Percentiles rank a stretch among this genome's conserved stretches.
Conservation (phyloP, 106 monocot species). For the Alisma plantagoaquatica region DNA sequence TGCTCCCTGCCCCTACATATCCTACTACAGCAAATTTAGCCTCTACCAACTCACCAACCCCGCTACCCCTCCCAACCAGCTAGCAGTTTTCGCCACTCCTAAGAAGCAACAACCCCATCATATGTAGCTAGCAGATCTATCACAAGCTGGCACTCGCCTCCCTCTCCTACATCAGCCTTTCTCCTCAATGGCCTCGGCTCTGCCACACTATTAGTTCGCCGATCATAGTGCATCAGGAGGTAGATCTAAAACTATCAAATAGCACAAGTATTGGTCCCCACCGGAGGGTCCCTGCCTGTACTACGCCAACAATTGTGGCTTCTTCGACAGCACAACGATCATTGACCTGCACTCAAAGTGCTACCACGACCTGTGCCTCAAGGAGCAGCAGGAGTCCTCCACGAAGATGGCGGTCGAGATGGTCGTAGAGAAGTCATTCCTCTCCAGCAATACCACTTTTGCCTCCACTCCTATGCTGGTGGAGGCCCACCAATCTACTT, state of each 20-base stretch:
- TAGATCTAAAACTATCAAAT: too few relatives aligned
- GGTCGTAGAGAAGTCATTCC: constrained; percentile 13
- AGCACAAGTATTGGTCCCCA: constrained; percentile 21
- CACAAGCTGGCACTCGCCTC: background rate
- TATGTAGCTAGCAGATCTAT: too few relatives aligned
- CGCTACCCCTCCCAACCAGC: too few relatives aligned
- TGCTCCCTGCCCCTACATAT: background rate
- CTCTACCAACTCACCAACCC: too few relatives aligned
- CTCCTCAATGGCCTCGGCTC: background rate
- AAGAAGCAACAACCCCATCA: background rate
- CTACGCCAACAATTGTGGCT: constrained; percentile 49
- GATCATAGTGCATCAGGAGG: too few relatives aligned
- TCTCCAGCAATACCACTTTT: too few relatives aligned
- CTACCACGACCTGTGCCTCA: constrained; percentile 23
- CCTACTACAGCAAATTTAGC: background rate
- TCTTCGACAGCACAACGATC: constrained; percentile 30
- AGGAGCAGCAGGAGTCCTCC: constrained; percentile 16
- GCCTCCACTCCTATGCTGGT: constrained; percentile 7
- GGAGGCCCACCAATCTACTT: too few relatives aligned
- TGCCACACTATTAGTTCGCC: too few relatives aligned
- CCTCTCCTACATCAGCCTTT: background rate
- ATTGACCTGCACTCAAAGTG: constrained; percentile 40
- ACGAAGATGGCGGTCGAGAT: constrained; percentile 19
- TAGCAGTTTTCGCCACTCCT: too few relatives aligned
- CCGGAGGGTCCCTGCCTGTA: constrained; percentile 24